Evolutionary conservation across 2,329 filamentous ascomycete species (phyloP).

Genomic region (Talaromyces sp.): DNA sequence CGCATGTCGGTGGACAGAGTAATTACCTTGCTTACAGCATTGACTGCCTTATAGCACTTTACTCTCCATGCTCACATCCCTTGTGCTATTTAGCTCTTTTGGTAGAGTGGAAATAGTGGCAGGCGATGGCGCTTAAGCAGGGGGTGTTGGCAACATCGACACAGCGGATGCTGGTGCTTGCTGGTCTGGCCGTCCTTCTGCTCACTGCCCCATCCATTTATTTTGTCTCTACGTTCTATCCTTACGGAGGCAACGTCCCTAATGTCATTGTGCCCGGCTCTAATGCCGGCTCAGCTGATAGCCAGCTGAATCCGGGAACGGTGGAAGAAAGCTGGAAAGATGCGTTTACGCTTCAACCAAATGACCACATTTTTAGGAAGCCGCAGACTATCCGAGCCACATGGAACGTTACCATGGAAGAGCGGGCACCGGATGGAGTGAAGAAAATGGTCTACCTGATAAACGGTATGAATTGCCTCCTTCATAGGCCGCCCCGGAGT

Average conservation of each 20-base stretch:
- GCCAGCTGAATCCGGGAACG: not conserved
- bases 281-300: not conserved
- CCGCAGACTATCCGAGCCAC: not conserved
- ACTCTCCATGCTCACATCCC: not conserved
- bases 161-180: not conserved
- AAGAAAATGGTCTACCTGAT: not conserved
- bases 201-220: constrained; percentile 50
- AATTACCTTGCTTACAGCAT: not conserved
- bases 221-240: constrained; percentile 45
- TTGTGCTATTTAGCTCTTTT: not conserved
- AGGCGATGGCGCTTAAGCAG: not conserved
- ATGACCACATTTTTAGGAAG: not conserved
- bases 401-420: not conserved
- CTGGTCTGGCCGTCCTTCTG: constrained; percentile 19
- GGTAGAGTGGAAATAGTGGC: not conserved
- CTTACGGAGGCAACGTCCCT: not conserved
- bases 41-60: not conserved
- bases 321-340: not conserved
- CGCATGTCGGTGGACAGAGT: not conserved
- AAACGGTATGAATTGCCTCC: not conserved
- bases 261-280: not conserved
- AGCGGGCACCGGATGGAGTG: not conserved
- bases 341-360: not conserved
- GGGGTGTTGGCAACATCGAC: not conserved
- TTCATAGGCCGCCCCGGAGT: not conserved